phyloP scores from a whole-genome alignment of 2,329 filamentous ascomycete genomes.

The Bipolaris victoriae region DNA sequence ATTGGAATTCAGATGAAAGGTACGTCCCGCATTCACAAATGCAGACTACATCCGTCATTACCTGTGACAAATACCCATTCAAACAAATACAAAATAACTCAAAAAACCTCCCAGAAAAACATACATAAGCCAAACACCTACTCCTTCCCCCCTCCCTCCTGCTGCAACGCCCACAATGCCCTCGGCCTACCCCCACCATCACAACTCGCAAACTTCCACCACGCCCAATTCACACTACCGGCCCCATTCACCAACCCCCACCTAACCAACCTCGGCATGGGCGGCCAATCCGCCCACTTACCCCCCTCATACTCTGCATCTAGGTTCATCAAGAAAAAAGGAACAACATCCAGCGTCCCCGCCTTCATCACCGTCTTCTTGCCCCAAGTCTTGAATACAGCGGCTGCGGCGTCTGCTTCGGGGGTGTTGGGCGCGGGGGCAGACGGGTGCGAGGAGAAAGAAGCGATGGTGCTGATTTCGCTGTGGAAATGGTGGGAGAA shows the following conservation, averaged over 20 bases:
- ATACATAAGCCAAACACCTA: too few species aligned
- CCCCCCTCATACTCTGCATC: conserved; percentile 66
- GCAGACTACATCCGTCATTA: too few species aligned
- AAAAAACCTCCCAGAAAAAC: too few species aligned
- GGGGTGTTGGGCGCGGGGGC: conserved; percentile 57
- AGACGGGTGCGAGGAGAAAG: conserved; percentile 55
- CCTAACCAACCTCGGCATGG: conserved; percentile 65
- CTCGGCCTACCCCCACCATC: conserved; percentile 59
- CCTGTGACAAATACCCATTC: too few species aligned
- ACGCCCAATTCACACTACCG: conserved; percentile 61
- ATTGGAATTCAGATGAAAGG: too few species aligned
- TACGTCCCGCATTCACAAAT: too few species aligned
- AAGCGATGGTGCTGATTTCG: conserved; percentile 43
- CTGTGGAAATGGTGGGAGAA: conserved; percentile 43
- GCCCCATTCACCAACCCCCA: conserved; percentile 67
- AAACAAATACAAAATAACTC: too few species aligned
- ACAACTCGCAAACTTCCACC: conserved; percentile 72
- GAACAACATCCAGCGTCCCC: conserved; percentile 64
- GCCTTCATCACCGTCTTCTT: conserved; percentile 69
- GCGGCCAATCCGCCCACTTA: conserved; percentile 67
- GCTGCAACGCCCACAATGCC: conserved; percentile 40
- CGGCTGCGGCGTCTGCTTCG: conserved; percentile 52
- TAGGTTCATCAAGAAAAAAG: conserved; percentile 69
- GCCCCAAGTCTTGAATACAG: conserved; percentile 66
- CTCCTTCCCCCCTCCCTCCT: not conserved